A percentile compares a stretch with the other conserved stretches of the same genome.
These are phyloP conservation scores for Hyaloperonospora brassicae DNA, from an alignment of 352 stramenopile species.

Conservation along the genomic window DNA sequence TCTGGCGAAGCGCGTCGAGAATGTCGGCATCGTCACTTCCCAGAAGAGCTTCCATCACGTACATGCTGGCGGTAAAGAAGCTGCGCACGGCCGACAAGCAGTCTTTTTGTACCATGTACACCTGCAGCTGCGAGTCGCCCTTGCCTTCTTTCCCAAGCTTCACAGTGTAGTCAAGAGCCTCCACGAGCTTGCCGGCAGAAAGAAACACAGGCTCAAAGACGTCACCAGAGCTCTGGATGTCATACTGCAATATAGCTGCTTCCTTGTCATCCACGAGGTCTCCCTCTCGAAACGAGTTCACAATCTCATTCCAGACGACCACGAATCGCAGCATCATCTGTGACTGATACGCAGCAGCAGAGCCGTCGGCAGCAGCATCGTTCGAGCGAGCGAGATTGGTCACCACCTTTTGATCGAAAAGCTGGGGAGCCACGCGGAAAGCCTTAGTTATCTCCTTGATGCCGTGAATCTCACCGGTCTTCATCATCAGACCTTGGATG, in stretches of 20 bases:
- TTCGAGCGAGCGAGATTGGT: conserved; percentile 52
- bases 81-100: conserved; percentile 60
- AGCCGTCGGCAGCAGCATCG: conserved; percentile 38
- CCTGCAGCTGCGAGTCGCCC: conserved; percentile 53
- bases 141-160: conserved; percentile 59
- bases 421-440: conserved; percentile 53
- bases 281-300: conserved; percentile 70
- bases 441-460: conserved; percentile 60
- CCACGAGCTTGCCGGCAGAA: conserved; percentile 58
- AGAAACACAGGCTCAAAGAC: conserved; percentile 78
- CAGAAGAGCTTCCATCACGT: conserved; percentile 59
- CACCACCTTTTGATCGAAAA: conserved; percentile 69
- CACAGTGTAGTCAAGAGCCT: conserved; percentile 55
- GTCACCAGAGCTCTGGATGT: conserved; percentile 60
- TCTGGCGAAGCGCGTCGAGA: conserved; percentile 50
- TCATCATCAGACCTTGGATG: conserved; percentile 53
- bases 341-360: conserved; percentile 43
- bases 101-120: conserved; percentile 64
- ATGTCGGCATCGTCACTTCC: conserved; percentile 59
- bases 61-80: conserved; percentile 70
- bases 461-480: conserved; percentile 61
- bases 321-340: conserved; percentile 78
- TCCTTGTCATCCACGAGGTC: conserved; percentile 72
- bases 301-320: conserved; percentile 73
- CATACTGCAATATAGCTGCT: conserved; percentile 61